Evolutionary conservation across 2,329 filamentous ascomycete species (phyloP).

Genomic region (Stachybotrys echinatus): DNA sequence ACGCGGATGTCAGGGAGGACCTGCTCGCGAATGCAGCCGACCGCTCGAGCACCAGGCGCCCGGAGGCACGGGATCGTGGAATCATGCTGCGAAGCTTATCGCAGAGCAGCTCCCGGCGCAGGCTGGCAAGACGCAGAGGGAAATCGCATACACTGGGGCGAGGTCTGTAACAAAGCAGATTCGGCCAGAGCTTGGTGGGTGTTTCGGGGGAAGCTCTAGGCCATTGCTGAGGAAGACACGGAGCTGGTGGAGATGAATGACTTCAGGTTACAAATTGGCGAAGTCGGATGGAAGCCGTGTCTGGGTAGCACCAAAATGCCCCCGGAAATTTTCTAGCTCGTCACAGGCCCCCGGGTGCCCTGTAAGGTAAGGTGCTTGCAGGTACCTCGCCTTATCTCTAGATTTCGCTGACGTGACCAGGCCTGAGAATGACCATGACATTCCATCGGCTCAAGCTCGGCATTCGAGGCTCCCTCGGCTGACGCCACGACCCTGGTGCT

Average conservation of each 20-base stretch:
- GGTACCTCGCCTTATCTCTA: neutral
- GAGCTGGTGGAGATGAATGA: neutral
- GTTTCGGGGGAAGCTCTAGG: neutral
- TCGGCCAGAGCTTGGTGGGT: neutral
- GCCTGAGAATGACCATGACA: constrained; percentile 22
- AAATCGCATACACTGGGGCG: neutral
- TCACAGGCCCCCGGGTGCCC: neutral
- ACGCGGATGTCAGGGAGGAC: constrained; percentile 14
- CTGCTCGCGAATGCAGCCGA: constrained; percentile 20
- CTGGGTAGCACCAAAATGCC: too few species aligned
- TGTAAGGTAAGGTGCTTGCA: too few species aligned
- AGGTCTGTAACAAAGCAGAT: neutral
- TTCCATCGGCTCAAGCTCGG: constrained; percentile 24
- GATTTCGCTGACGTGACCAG: constrained; percentile 9
- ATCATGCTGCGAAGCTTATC: constrained; percentile 27
- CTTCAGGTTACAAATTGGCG: neutral
- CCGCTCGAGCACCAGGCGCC: constrained; percentile 31
- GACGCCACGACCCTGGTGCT: neutral
- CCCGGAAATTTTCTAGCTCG: neutral
- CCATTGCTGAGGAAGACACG: neutral
- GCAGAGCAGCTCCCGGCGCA: neutral
- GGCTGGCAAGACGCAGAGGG: neutral
- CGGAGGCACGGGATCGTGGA: constrained; percentile 32
- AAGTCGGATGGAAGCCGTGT: neutral
- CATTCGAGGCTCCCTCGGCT: neutral